Conservation (phyloP, 805 yeast genomes). For the Yarrowia keelungensis region DNA sequence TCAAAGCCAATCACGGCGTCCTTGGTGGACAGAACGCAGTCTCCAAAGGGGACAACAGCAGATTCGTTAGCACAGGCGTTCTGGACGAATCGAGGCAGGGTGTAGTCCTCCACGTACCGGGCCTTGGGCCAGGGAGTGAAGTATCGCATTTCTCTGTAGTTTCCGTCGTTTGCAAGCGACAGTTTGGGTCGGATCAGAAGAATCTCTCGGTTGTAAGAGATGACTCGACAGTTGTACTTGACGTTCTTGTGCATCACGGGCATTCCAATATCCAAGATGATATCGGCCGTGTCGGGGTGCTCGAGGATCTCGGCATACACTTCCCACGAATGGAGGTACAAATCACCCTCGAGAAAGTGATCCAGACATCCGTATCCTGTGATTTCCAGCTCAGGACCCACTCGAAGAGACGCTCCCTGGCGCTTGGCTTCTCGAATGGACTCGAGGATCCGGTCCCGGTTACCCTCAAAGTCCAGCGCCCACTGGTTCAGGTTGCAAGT, state of each 20-base stretch:
- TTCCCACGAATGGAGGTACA: slow-evolving; percentile 92
- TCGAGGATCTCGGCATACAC: slow-evolving; percentile 79
- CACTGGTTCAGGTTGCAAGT: slow-evolving; percentile 97
- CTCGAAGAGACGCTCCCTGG: slow-evolving; percentile 79
- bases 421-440: slow-evolving; percentile 79
- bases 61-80: slow-evolving; percentile 40
- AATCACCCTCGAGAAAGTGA: slow-evolving; percentile 90
- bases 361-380: slow-evolving; percentile 81
- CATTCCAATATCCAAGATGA: slow-evolving; percentile 91
- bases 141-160: slow-evolving; percentile 96
- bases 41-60: slow-evolving; percentile 77
- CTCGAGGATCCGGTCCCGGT: slow-evolving; percentile 85
- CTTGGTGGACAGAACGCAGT: slow-evolving; percentile 80
- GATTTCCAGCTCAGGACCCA: slow-evolving; percentile 96
- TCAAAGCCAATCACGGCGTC: slow-evolving; percentile 96
- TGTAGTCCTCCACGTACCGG: slow-evolving; percentile 72
- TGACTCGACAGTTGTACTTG: slow-evolving; percentile 87
- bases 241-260: slow-evolving; percentile 88
- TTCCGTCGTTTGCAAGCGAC: slow-evolving; percentile 96
- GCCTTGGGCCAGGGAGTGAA: slow-evolving; percentile 94
- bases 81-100: slow-evolving; percentile 79
- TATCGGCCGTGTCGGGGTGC: slow-evolving; percentile 72
- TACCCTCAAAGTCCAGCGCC: slow-evolving; percentile 98
- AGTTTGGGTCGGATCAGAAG: slow-evolving; percentile 89
- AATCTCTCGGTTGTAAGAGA: slow-evolving; percentile 80